phyloP scores from a whole-genome alignment of 305 asterid genomes.

The Fraxinus latifolia region DNA sequence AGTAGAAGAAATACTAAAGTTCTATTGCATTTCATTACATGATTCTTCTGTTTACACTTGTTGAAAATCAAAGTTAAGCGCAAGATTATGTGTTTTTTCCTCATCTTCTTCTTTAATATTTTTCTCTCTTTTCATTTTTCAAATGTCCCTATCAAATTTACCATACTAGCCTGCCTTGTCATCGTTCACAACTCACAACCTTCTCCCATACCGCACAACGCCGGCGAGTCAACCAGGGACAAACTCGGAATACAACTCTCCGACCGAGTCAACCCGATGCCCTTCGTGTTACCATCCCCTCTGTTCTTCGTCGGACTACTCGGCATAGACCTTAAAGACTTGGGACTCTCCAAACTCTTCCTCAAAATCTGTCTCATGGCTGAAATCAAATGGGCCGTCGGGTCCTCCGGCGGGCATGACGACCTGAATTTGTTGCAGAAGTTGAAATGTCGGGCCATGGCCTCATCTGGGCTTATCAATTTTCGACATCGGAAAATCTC shows the following conservation, averaged over 20 bases:
- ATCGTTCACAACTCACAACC: not conserved
- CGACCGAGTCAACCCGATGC: conserved; percentile 43
- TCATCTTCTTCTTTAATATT: not conserved
- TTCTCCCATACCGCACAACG: conserved; percentile 37
- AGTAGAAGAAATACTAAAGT: not conserved
- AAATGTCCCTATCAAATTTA: conserved; percentile 1
- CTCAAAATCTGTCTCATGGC: conserved; percentile 75
- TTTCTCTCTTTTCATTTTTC: not conserved
- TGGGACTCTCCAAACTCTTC: conserved; percentile 67
- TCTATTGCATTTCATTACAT: conserved; percentile 12
- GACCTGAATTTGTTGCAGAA: conserved; percentile 74
- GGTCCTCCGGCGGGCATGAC: conserved; percentile 62
- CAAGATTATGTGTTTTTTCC: conserved; percentile 6
- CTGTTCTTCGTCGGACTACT: conserved; percentile 52
- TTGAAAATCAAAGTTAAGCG: conserved; percentile 21
- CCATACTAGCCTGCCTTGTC: conserved; percentile 11
- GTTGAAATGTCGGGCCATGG: conserved; percentile 69
- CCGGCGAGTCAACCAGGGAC: conserved; percentile 44
- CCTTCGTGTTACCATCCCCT: conserved; percentile 24
- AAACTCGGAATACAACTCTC: conserved; percentile 71
- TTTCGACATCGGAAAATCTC: conserved; percentile 65
- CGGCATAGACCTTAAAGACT: conserved; percentile 56
- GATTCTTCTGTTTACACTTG: conserved; percentile 27
- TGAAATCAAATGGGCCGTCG: conserved; percentile 57
- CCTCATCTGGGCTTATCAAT: conserved; percentile 81